phyloP scores from a whole-genome alignment of 495 filamentous ascomycete genomes.

The Penicillium bialowiezense region DNA sequence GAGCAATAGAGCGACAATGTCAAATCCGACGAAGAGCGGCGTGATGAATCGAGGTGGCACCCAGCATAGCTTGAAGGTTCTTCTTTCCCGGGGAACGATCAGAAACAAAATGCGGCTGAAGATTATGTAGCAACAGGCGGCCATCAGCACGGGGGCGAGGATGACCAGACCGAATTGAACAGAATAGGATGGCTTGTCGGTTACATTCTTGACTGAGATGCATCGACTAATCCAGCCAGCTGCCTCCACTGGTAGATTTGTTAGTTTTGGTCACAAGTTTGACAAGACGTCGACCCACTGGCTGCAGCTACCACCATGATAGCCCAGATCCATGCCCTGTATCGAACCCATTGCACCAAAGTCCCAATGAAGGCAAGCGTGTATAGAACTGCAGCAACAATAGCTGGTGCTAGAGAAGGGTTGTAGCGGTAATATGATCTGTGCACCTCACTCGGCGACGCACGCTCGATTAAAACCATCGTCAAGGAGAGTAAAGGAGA shows the following conservation, averaged over 20 bases:
- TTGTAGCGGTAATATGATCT: conserved; percentile 43
- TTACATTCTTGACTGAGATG: conserved; percentile 30
- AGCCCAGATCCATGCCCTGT: conserved; percentile 44
- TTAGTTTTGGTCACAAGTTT: conserved; percentile 3
- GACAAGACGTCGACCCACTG: conserved; percentile 27
- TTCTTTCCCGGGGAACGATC: conserved; percentile 36
- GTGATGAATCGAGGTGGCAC: conserved; percentile 41
- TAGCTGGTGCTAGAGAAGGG: conserved; percentile 46
- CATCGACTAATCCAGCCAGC: conserved; percentile 42
- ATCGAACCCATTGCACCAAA: conserved; percentile 36
- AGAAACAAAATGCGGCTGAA: conserved; percentile 50
- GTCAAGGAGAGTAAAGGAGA: not conserved
- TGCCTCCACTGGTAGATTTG: conserved; percentile 36
- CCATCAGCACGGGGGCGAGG: conserved; percentile 44
- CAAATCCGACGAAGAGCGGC: conserved; percentile 32
- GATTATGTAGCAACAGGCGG: conserved; percentile 54
- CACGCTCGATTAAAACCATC: not conserved
- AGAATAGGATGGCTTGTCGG: conserved; percentile 26
- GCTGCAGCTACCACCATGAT: conserved; percentile 42
- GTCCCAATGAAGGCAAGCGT: conserved; percentile 32
- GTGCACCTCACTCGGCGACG: not conserved
- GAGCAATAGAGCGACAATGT: conserved; percentile 28
- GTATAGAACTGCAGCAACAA: conserved; percentile 51
- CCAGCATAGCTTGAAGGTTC: conserved; percentile 43
- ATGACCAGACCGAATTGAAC: conserved; percentile 38